phyloP scores from a whole-genome alignment of 495 filamentous ascomycete genomes.

The Penicilliopsis zonata region DNA sequence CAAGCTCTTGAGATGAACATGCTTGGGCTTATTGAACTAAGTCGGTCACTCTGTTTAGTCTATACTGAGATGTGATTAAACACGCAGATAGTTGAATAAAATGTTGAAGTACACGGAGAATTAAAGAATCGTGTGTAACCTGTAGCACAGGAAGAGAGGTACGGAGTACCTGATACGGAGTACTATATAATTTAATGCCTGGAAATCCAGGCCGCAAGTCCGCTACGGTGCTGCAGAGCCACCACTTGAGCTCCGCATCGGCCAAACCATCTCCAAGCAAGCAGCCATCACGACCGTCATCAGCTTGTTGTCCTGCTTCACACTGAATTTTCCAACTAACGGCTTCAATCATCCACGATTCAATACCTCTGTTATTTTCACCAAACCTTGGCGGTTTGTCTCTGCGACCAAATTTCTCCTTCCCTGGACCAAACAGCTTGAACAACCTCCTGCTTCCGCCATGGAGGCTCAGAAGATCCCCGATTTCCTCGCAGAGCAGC shows the following conservation, averaged over 20 bases:
- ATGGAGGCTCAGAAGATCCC: slow-evolving; percentile 83
- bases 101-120: too few species aligned
- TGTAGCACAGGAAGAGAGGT: too few species aligned
- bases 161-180: too few species aligned
- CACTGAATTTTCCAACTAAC: too few species aligned
- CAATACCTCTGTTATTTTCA: slow-evolving; percentile 1
- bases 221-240: slow-evolving; percentile 8
- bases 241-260: slow-evolving; percentile 5
- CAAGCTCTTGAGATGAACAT: too few species aligned
- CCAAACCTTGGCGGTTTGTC: slow-evolving; percentile 4
- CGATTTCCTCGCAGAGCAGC: slow-evolving; percentile 83
- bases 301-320: slow-evolving; percentile 1
- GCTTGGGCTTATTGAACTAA: too few species aligned
- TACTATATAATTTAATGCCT: too few species aligned
- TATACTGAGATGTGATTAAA: too few species aligned
- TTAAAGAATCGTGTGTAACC: too few species aligned
- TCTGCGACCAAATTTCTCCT: slow-evolving; percentile 2
- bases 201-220: too few species aligned
- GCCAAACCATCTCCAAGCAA: slow-evolving; percentile 8
- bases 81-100: too few species aligned
- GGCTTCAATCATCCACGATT: background rate
- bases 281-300: slow-evolving; percentile 5
- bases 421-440: slow-evolving; percentile 1
- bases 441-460: slow-evolving; percentile 10
- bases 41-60: too few species aligned